Base-by-base conservation (phyloP, 2,329 filamentous ascomycete genomes). In the Fusarium chlamydosporum region DNA sequence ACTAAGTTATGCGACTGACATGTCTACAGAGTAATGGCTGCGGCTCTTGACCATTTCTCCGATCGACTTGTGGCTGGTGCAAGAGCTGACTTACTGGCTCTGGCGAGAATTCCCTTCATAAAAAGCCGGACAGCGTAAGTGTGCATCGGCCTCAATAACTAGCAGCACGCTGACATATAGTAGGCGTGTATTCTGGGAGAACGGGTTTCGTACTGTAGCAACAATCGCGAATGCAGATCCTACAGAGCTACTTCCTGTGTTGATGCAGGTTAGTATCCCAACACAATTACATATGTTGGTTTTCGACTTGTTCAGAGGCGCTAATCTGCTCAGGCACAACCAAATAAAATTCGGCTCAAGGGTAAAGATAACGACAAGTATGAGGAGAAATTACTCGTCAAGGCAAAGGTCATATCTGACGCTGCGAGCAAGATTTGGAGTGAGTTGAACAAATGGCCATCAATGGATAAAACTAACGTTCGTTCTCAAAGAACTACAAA, bases 41-140 rank as follows among this genome's bases (percentile, higher is more conserved):
- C 89, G 6, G 89, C 91, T 8, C 81, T 94, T 33, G 90, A 93
- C 68, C 91, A 94, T 74, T 93, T 92, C 79, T 88, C 89, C 1
- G 91, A 93, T 77, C 84, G 92, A 23, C 82, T 94, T 8, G 88
- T 89, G 76, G 91, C 91, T 12, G 91, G 91, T 1, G 92, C 91
- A 1, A 87, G 86, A 61, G 85, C 89, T 1, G 92, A 94, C 72
- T 82, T 94, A 16, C 79, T 94, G 11, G 89, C 89, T 5, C 83
- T 94, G 74, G 86, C 91, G 3, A 88, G 90, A 76, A 88, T 94
- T 40, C 88, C 90, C 0, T 93, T 90, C 73, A 86, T 94, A 71
- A 94, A 94, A 77, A 92, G 91, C 73, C 87, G 90, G 56, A 94
- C 91, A 15, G 92, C 92, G 75, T 85, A 83, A 54, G 82, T 75